Evolutionary conservation across 2,329 filamentous ascomycete genomes (phyloP), one percentile per base, ranked within the genome.

Genomic region (Leptographium wingfieldii): DNA sequence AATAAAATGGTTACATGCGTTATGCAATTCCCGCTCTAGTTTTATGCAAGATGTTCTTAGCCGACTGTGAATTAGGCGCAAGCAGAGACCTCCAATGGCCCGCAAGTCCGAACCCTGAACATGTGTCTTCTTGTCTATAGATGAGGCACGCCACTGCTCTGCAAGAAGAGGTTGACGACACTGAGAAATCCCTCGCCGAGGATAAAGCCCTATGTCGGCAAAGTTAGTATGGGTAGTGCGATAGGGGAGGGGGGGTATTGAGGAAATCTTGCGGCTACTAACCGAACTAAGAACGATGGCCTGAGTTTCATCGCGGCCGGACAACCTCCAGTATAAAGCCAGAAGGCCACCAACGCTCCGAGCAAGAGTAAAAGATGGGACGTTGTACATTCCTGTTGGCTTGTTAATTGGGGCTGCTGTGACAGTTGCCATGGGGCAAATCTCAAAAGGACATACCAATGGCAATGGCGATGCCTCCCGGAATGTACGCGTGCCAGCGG

Each of bases 401-500:
- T 19, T 27, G 40, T 52, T 35, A 48, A 14, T 25, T 14, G 2
- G 10, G 35, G 7, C 35, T 35, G 27, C 11, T 3, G 1, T 3
- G 6, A 25, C 33, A 11, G 31, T 25, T 31, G 6, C 27, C 6
- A 57, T 9, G 27, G 25, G 38, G n/a, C 7, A 38, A 7, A 9
- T 14, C 14, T 7, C 3, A 5, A 31, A 9, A 9, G 22, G 57
- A 6, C 43, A 71, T 73, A 87, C 86, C 92, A 67, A 96, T 90
- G 48, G 94, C 94, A 25, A 99, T 92, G 3, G 94, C 92, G 67
- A 99, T 96, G 0, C 94, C 94, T 7, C 94, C 92, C 0, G 94
- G 94, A 14, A 99, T 78, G 69, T 83, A 88, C 2, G 83, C 76
- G 67, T 88, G 80, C 90, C 90, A 95, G 62, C 74, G 72, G 65